phyloP scores from a whole-genome alignment of 345 rosid species.

The Cardamine resedifolia region DNA sequence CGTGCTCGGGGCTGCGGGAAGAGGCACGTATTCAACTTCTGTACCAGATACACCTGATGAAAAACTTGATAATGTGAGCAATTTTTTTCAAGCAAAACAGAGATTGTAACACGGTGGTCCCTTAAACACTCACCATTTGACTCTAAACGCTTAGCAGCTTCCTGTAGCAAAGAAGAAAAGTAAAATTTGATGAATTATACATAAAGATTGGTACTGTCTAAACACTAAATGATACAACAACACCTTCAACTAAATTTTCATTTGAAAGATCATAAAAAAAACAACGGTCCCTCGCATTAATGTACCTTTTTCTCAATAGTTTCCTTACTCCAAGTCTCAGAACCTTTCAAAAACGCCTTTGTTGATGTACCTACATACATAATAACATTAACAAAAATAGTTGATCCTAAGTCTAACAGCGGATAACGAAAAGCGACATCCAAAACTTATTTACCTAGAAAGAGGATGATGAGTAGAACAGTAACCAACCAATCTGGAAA shows the following conservation, averaged over 20 bases:
- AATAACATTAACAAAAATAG: slow-evolving; percentile 17
- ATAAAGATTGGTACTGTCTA: background rate
- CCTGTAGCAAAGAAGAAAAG: slow-evolving; percentile 42
- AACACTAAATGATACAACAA: background rate
- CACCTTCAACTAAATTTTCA: background rate
- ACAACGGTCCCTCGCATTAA: background rate
- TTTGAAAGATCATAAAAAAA: background rate
- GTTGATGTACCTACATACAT: slow-evolving; percentile 66
- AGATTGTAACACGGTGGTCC: background rate
- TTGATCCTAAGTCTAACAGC: background rate
- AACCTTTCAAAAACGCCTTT: slow-evolving; percentile 81
- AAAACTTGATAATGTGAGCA: slow-evolving; percentile 5
- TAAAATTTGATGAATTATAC: background rate
- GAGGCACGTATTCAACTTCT: slow-evolving; percentile 62
- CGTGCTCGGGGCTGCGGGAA: slow-evolving; percentile 54
- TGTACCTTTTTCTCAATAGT: slow-evolving; percentile 60
- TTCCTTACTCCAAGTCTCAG: slow-evolving; percentile 85
- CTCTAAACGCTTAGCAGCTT: slow-evolving; percentile 49
- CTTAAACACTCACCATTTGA: slow-evolving; percentile 47
- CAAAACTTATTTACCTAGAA: slow-evolving; percentile 50
- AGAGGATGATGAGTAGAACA: slow-evolving; percentile 75
- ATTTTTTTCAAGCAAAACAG: background rate
- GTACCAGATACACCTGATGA: slow-evolving; percentile 39
- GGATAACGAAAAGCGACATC: background rate
- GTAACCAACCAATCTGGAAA: slow-evolving; percentile 92